A percentile compares a stretch with the other conserved stretches of the same genome.
Conservation (phyloP, 139 green algal species). For the Astrephomene gubernaculifera region DNA sequence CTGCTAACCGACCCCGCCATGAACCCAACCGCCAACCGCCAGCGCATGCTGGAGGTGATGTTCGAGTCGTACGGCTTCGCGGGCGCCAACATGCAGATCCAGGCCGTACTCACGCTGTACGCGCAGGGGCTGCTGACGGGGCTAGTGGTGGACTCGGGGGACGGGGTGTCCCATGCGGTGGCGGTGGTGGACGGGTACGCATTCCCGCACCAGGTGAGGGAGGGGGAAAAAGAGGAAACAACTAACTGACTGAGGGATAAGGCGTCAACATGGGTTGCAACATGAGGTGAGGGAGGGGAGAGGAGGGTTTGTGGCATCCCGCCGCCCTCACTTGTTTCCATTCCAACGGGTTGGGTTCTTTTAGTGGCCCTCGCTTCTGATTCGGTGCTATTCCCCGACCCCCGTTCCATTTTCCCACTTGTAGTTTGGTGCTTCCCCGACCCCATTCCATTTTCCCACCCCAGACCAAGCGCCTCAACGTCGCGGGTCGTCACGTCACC, state of each 20-base stretch:
- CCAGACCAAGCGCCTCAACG: conserved; percentile 78
- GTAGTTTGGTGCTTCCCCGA: background rate
- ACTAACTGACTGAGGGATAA: too few relatives aligned
- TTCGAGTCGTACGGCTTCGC: conserved; percentile 82
- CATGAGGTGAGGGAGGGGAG: too few relatives aligned
- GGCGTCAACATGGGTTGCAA: too few relatives aligned
- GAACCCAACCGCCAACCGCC: conserved; percentile 67
- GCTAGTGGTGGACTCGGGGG: conserved; percentile 85
- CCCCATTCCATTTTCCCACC: conserved; percentile 61
- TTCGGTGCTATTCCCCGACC: too few relatives aligned
- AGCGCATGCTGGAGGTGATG: conserved; percentile 77
- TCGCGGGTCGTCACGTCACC: conserved; percentile 82
- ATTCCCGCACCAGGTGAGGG: conserved; percentile 77
- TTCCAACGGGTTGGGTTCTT: too few relatives aligned
- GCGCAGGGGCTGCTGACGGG: conserved; percentile 77
- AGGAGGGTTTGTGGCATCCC: too few relatives aligned
- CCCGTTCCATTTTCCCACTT: background rate
- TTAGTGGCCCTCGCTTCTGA: too few relatives aligned
- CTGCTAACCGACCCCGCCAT: conserved; percentile 81
- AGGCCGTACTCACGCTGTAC: conserved; percentile 90
- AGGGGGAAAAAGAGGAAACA: too few relatives aligned
- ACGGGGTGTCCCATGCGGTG: conserved; percentile 85
- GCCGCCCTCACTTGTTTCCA: too few relatives aligned
- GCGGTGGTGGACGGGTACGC: conserved; percentile 86
- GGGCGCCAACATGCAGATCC: conserved; percentile 77